Percentiles rank a stretch among this genome's conserved stretches.
These are phyloP conservation scores for Harringtonia lauricola DNA, from an alignment of 2,329 filamentous ascomycete species.

Conservation along the genomic window DNA sequence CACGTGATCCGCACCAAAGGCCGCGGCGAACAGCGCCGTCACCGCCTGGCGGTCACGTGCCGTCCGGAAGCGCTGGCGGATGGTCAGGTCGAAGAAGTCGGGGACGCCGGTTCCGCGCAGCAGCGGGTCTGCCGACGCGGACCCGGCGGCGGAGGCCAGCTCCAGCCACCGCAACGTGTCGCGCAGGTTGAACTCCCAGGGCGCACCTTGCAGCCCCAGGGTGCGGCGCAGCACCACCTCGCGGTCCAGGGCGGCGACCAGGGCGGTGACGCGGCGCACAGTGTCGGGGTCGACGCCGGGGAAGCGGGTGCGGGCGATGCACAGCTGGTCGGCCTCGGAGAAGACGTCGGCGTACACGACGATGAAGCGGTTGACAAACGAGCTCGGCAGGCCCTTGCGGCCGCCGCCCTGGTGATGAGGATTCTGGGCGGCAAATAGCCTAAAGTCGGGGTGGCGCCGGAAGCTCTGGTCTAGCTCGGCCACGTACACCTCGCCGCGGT, in stretches of 20 bases:
- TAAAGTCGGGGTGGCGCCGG: conserved; percentile 76
- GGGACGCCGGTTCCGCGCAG: conserved; percentile 47
- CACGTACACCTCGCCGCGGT: conserved; percentile 90
- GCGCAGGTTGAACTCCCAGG: conserved; percentile 93
- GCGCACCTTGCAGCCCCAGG: conserved; percentile 56
- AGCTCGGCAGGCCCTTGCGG: conserved; percentile 84
- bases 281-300: conserved; percentile 47
- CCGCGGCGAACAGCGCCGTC: conserved; percentile 50
- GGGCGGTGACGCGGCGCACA: conserved; percentile 59
- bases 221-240: conserved; percentile 49
- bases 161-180: conserved; percentile 84
- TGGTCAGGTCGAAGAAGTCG: conserved; percentile 73
- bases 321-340: conserved; percentile 63
- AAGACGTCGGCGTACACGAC: conserved; percentile 96
- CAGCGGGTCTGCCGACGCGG: conserved; percentile 25
- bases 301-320: conserved; percentile 73
- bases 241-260: conserved; percentile 70
- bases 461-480: conserved; percentile 94
- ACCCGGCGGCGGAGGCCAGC: conserved; percentile 32
- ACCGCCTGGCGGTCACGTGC: conserved; percentile 56
- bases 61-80: conserved; percentile 79
- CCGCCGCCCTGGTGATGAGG: conserved; percentile 95
- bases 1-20: conserved; percentile 44
- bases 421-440: conserved; percentile 95
- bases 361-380: conserved; percentile 96